A percentile compares a stretch with the other conserved stretches of the same genome.
Evolutionary conservation across 345 rosid genomes (phyloP).

Genomic region (Eucalyptus caleyi): DNA sequence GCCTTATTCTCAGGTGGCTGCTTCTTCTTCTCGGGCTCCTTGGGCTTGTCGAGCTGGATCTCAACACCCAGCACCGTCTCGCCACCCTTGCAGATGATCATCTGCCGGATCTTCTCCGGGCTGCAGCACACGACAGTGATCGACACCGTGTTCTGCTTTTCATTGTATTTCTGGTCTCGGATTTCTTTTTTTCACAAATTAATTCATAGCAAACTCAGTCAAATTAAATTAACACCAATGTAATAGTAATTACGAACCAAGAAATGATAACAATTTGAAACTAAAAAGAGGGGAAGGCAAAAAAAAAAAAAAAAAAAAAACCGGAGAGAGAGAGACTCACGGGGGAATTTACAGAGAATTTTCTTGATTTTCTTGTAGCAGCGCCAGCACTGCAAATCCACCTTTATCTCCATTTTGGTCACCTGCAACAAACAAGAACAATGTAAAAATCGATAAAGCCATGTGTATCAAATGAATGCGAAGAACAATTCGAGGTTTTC

Average conservation of each 20-base stretch:
- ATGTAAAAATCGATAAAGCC: not conserved
- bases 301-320: not conserved
- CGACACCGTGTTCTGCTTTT: slow-evolving; percentile 46
- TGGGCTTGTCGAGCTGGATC: not conserved
- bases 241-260: not conserved
- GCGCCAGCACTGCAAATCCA: slow-evolving; percentile 36
- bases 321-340: slow-evolving; percentile 24
- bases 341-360: slow-evolving; percentile 52
- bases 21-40: not conserved
- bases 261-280: not conserved
- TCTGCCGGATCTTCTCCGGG: slow-evolving; percentile 46
- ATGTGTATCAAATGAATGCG: not conserved
- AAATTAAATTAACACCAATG: slow-evolving; percentile 16
- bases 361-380: slow-evolving; percentile 76
- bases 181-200: slow-evolving; percentile 56
- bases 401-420: not conserved
- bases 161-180: slow-evolving; percentile 51
- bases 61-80: not conserved
- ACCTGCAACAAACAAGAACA: not conserved
- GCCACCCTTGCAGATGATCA: not conserved
- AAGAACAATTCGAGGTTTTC: not conserved
- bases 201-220: not conserved
- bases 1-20: not conserved
- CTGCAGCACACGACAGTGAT: slow-evolving; percentile 69
- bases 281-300: not conserved